Evolutionary conservation across 129 eudicot species (phyloP).

Genomic region (Cynara cardunculus): DNA sequence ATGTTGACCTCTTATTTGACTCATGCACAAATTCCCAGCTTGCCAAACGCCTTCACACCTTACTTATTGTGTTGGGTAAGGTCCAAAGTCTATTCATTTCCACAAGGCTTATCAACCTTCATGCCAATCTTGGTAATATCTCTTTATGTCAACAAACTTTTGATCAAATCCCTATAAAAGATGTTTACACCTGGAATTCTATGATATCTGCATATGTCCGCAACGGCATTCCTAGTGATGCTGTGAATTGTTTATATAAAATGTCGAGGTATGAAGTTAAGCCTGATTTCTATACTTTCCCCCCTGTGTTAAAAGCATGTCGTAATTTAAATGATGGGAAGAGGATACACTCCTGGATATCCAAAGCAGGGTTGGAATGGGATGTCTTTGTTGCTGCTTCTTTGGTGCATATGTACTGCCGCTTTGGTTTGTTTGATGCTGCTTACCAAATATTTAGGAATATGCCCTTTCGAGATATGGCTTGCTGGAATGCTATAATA

Average conservation of each 20-base stretch:
- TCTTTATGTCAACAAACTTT: conserved; percentile 48
- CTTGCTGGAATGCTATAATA: conserved; percentile 86
- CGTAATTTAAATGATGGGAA: conserved; percentile 46
- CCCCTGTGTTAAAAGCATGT: conserved; percentile 80
- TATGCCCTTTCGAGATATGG: conserved; percentile 76
- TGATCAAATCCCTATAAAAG: conserved; percentile 45
- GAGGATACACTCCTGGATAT: conserved; percentile 56
- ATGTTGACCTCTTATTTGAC: conserved; percentile 50
- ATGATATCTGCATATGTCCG: conserved; percentile 78
- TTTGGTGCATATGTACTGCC: conserved; percentile 83
- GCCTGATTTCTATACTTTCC: conserved; percentile 84
- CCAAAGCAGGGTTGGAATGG: conserved; percentile 63
- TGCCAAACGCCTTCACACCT: conserved; percentile 53
- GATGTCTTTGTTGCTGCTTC: conserved; percentile 84
- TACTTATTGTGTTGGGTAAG: conserved; percentile 64
- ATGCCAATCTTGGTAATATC: conserved; percentile 59
- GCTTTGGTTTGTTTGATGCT: conserved; percentile 44
- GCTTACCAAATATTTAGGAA: conserved; percentile 53
- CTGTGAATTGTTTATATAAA: conserved; percentile 49
- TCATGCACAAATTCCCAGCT: conserved; percentile 37
- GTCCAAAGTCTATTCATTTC: conserved; percentile 50
- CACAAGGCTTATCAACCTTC: conserved; percentile 64
- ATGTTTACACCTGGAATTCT: conserved; percentile 80
- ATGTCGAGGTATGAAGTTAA: conserved; percentile 50
- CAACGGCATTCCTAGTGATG: conserved; percentile 41